Evolutionary conservation across 495 filamentous ascomycete genomes (phyloP).

Genomic region (Cairneyella variabilis): DNA sequence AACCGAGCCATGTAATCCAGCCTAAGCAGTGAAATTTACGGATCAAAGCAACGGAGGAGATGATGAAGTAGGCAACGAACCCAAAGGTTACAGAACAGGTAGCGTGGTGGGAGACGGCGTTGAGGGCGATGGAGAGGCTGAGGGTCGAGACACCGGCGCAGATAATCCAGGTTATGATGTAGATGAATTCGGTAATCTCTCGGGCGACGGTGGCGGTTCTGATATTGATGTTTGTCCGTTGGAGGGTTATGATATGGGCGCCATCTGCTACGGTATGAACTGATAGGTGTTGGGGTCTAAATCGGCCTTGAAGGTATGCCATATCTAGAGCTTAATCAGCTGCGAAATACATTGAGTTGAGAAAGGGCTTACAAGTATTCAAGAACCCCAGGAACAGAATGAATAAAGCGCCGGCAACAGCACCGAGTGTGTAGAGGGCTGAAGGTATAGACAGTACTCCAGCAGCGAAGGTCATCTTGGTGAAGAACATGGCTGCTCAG

Average conservation of each 20-base stretch:
- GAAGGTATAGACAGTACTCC: neutral
- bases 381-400: too few species aligned
- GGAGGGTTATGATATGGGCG: neutral
- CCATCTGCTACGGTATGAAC: too few species aligned
- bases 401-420: neutral
- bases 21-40: constrained; percentile 40
- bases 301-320: neutral
- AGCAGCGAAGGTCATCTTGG: neutral
- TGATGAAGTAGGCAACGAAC: too few species aligned
- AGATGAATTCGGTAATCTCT: neutral
- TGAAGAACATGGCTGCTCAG: neutral
- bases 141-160: too few species aligned
- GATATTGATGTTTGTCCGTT: neutral
- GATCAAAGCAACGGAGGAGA: too few species aligned
- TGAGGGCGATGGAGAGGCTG: too few species aligned
- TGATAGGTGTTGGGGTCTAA: neutral
- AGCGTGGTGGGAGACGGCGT: too few species aligned
- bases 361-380: too few species aligned
- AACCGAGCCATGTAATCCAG: constrained; percentile 44
- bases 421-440: neutral
- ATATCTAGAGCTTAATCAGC: neutral
- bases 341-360: too few species aligned
- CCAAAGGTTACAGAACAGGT: too few species aligned
- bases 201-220: neutral
- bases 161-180: neutral